These are phyloP conservation scores for Croton laevigatus DNA, from an alignment of 441 rosid species.

Conservation along the genomic window DNA sequence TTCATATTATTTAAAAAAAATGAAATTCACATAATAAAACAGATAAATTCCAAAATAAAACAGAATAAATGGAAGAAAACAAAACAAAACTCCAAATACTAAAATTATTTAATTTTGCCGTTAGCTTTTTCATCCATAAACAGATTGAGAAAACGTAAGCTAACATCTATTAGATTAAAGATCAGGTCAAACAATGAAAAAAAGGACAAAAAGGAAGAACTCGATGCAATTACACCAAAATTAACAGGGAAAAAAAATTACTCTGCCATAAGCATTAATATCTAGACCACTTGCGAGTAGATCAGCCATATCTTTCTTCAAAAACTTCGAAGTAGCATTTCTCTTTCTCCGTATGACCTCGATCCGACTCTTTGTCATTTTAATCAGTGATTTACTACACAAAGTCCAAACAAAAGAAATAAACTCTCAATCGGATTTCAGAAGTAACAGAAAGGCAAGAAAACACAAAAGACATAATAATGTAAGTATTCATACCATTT, in stretches of 20 bases:
- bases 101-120: neutral
- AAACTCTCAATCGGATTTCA: neutral
- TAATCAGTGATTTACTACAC: conserved; percentile 75
- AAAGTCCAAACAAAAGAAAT: neutral
- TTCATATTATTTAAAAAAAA: neutral
- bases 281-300: conserved; percentile 83
- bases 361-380: conserved; percentile 72
- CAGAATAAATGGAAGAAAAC: too few relatives aligned
- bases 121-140: neutral
- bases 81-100: neutral
- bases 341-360: conserved; percentile 80
- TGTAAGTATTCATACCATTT: conserved; percentile 50
- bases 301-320: conserved; percentile 89
- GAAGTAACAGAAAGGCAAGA: neutral
- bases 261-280: conserved; percentile 73
- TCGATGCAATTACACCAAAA: neutral
- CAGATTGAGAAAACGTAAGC: neutral
- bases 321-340: conserved; percentile 73
- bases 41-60: too few relatives aligned
- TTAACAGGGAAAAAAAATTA: conserved; percentile 17
- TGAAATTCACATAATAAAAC: too few relatives aligned
- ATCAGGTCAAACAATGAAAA: conserved; percentile 5
- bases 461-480: neutral
- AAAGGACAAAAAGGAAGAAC: neutral
- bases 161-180: neutral